Percentiles rank a stretch among this genome's conserved stretches.
These are phyloP conservation scores for Keqinozyma sinolaborantium DNA, from an alignment of 1,139 yeast genomes.

Conservation along the genomic window DNA sequence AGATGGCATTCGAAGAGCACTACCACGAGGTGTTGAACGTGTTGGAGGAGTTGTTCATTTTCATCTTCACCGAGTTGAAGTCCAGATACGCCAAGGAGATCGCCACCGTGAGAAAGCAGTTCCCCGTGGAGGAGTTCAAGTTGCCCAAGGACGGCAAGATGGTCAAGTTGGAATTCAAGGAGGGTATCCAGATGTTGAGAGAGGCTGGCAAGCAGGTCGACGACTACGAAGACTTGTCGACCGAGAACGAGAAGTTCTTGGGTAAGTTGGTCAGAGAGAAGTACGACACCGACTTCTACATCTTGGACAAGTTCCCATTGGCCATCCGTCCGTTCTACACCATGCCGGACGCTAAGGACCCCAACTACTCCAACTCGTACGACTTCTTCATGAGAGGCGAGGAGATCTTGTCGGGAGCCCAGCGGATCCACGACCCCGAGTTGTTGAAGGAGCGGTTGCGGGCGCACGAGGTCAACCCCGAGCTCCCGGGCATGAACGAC, in stretches of 20 bases:
- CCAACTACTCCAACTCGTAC: constrained; percentile 89
- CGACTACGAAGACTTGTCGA: constrained; percentile 84
- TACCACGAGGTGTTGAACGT: constrained; percentile 91
- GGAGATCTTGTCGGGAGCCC: constrained; percentile 97
- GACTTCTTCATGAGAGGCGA: constrained; percentile 99
- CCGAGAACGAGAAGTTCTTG: constrained; percentile 90
- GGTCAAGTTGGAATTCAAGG: constrained; percentile 86
- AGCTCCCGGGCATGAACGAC: constrained; percentile 78
- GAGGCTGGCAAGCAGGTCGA: constrained; percentile 79
- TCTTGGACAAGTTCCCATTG: constrained; percentile 96
- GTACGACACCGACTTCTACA: constrained; percentile 96
- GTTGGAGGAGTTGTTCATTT: constrained; percentile 81
- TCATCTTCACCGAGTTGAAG: constrained; percentile 82
- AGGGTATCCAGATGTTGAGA: constrained; percentile 83
- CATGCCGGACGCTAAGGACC: constrained; percentile 94
- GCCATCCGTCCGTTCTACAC: constrained; percentile 98
- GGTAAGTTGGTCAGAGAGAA: constrained; percentile 91
- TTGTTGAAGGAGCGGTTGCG: constrained; percentile 78
- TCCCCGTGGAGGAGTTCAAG: constrained; percentile 96
- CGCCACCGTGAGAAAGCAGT: constrained; percentile 87
- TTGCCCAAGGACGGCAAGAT: constrained; percentile 86
- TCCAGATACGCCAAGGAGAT: constrained; percentile 78
- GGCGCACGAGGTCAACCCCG: constrained; percentile 79
- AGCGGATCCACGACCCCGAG: constrained; percentile 93
- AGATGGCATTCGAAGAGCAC: constrained; percentile 98